Base-by-base conservation (phyloP, 768 basidiomycete species). In the Suillus subluteus region DNA sequence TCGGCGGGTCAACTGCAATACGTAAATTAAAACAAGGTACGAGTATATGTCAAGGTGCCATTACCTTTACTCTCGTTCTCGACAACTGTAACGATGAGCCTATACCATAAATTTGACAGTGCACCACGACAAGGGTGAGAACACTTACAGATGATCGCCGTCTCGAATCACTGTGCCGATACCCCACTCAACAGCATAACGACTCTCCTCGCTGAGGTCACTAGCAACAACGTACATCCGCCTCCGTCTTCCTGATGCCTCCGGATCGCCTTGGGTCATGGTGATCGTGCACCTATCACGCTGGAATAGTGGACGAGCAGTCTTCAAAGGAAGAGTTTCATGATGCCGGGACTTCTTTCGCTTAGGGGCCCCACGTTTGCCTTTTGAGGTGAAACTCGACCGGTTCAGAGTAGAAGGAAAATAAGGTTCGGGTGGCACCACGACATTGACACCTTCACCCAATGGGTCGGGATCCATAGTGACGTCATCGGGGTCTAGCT, bases 151-250 rank as follows among this genome's bases (percentile, higher is more conserved):
- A 78, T 96, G 93, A 72, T 99, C 98, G 2, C 97, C 97, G 78
- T 98, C 96, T 68, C 96, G 82, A 67, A 98, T 80, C 3, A 98
- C 97, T 0, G 97, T 98, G 3, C 96, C 97, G 64, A 99, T 96
- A 12, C 93, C 95, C 98, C 97, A 99, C 77, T 99, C 96, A 7
- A 99, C 88, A 0, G 98, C 98, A 77, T 96, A 99, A 41, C 91
- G 84, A 77, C 89, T 91, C 80, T 99, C 97, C 70, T 98, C 94
- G 67, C 92, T 95, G 72, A 99, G 76, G 84, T 99, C 98, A 73
- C 95, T 98, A 6, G 96, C 92, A 26, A 99, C 91, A 13, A 98
- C 83, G 77, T 98, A 99, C 67, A 79, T 80, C 67, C 86, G 84
- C 69, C 87, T 83, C 69, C 86, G 83, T 74, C 86, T 86, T 54